Evolutionary conservation across 1,139 yeast genomes (phyloP).

Genomic region (Geotrichum carabidarum): DNA sequence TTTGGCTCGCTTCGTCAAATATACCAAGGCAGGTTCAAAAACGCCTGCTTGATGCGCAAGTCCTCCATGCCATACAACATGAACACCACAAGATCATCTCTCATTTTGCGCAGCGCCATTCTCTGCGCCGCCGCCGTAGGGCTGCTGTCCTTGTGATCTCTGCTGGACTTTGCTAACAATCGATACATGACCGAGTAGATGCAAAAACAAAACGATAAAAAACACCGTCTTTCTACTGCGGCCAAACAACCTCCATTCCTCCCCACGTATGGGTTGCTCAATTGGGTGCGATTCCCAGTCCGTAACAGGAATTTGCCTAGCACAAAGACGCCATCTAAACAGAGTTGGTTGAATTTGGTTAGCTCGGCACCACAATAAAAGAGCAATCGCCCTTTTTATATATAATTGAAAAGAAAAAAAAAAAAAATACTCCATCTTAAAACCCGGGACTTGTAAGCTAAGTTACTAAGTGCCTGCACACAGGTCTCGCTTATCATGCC

Average conservation of each 20-base stretch:
- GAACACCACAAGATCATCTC: background rate
- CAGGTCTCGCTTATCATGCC: background rate
- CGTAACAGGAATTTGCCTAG: constrained; percentile 1
- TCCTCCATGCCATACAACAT: constrained; percentile 7
- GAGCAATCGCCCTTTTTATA: too few relatives aligned
- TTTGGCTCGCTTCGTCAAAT: background rate
- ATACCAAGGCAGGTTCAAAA: background rate
- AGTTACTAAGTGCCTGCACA: background rate
- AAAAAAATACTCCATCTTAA: background rate
- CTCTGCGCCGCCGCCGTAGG: background rate
- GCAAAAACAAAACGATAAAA: background rate
- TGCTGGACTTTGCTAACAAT: background rate
- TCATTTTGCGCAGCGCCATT: background rate
- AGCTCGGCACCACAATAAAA: background rate
- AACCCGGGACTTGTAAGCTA: background rate
- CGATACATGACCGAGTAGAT: background rate
- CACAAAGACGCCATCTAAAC: background rate
- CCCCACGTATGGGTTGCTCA: background rate
- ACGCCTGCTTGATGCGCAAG: background rate
- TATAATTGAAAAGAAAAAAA: background rate
- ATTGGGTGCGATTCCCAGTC: background rate
- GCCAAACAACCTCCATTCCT: background rate
- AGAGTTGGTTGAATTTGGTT: background rate
- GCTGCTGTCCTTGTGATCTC: background rate
- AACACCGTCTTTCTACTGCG: background rate